Percentiles rank a stretch among this genome's conserved stretches.
These are phyloP conservation scores for Toxoplasma gondii DNA, from an alignment of 169 alveolate species.

Conservation along the genomic window DNA sequence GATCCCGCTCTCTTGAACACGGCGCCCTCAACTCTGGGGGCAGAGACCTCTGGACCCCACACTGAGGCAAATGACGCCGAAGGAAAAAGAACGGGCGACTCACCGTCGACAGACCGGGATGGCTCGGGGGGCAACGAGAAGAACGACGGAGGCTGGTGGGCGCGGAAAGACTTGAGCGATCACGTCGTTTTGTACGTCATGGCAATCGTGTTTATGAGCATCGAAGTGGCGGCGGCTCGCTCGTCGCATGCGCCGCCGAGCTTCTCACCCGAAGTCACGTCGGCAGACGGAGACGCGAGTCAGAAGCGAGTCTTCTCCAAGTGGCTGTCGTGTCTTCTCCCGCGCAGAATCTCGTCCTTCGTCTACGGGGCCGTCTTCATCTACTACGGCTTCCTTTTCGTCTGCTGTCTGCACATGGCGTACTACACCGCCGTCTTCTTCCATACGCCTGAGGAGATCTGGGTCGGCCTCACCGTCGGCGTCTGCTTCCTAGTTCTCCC, in stretches of 20 bases:
- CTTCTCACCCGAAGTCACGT: neutral
- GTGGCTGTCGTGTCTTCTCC: neutral
- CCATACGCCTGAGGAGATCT: conserved; percentile 41
- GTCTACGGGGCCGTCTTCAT: neutral
- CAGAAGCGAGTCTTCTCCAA: neutral
- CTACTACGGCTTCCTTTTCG: conserved; percentile 31
- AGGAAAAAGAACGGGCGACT: neutral
- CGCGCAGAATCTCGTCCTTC: neutral
- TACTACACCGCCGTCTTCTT: conserved; percentile 33
- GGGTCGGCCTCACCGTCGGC: conserved; percentile 34
- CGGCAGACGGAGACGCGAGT: neutral
- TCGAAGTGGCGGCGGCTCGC: conserved; percentile 34
- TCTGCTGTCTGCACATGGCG: conserved; percentile 51
- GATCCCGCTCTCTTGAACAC: neutral
- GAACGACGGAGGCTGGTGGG: neutral
- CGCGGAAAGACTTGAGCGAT: conserved; percentile 27
- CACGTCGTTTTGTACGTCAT: conserved; percentile 44
- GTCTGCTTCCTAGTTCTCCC: conserved; percentile 34
- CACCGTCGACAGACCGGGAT: neutral
- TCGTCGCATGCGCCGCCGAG: conserved; percentile 40
- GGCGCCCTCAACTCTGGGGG: neutral
- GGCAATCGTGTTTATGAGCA: conserved; percentile 11
- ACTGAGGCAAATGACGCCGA: too few species aligned
- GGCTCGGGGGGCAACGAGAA: neutral
- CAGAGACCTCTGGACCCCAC: neutral